These are phyloP conservation scores for Agrostemma githago DNA, from an alignment of 148 eudicot species.

Conservation along the genomic window DNA sequence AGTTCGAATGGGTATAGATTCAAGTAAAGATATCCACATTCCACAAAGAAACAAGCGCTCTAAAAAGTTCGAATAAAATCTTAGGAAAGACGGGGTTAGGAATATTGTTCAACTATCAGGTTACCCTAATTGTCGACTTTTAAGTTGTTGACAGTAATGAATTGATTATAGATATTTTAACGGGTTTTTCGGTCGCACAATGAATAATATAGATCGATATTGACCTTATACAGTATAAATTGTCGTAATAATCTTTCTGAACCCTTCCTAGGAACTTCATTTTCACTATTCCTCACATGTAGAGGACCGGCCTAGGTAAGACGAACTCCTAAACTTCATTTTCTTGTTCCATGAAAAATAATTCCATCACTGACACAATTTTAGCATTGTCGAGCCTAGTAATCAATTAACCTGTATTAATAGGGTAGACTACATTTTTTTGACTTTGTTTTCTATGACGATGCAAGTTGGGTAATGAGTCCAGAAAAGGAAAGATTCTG, in stretches of 20 bases:
- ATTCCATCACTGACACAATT: neutral
- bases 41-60: neutral
- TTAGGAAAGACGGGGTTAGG: neutral
- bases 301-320: slow-evolving; percentile 62
- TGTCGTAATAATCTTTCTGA: slow-evolving; percentile 43
- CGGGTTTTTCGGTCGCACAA: too few relatives aligned
- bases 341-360: slow-evolving; percentile 36
- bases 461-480: too few relatives aligned
- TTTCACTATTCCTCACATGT: slow-evolving; percentile 64
- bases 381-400: neutral
- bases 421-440: neutral
- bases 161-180: too few relatives aligned
- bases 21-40: neutral
- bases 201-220: slow-evolving; percentile 12
- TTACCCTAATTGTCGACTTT: neutral
- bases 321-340: slow-evolving; percentile 42
- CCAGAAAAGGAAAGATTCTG: too few relatives aligned
- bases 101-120: neutral
- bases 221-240: slow-evolving; percentile 54
- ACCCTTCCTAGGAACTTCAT: slow-evolving; percentile 67
- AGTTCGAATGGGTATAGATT: neutral
- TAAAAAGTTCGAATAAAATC: neutral
- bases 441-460: too few relatives aligned
- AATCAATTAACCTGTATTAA: too few relatives aligned
- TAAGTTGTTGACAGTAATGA: neutral